Percentiles rank a stretch among this genome's conserved stretches.
phyloP scores from a whole-genome alignment of 495 filamentous ascomycete genomes.

The Penicillium malachiteum region DNA sequence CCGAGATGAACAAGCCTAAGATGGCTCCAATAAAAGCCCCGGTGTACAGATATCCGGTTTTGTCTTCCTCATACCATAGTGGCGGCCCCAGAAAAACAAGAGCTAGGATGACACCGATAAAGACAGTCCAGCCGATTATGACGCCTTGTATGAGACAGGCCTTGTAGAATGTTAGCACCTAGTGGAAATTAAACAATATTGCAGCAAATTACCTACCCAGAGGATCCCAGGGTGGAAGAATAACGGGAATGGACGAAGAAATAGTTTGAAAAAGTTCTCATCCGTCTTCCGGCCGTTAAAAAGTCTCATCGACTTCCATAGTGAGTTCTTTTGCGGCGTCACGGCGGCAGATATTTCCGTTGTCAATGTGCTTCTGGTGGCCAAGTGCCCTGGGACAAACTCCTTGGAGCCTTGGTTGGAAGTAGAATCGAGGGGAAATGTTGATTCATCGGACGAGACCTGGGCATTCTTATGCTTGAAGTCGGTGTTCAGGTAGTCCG shows the following conservation, averaged over 20 bases:
- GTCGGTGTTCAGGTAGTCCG: slow-evolving; percentile 63
- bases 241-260: slow-evolving; percentile 62
- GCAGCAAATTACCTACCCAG: slow-evolving; percentile 51
- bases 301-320: slow-evolving; percentile 55
- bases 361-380: slow-evolving; percentile 3
- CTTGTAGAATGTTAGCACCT: slow-evolving; percentile 21
- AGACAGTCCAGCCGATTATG: slow-evolving; percentile 91
- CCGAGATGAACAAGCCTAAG: slow-evolving; percentile 71
- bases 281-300: slow-evolving; percentile 82
- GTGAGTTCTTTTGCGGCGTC: slow-evolving; percentile 48
- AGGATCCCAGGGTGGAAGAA: slow-evolving; percentile 81
- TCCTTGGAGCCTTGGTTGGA: slow-evolving; percentile 17
- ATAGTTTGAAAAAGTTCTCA: slow-evolving; percentile 58
- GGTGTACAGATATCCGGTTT: slow-evolving; percentile 86
- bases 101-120: slow-evolving; percentile 85
- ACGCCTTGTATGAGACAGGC: slow-evolving; percentile 87
- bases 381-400: slow-evolving; percentile 5
- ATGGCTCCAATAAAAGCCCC: slow-evolving; percentile 83
- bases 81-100: slow-evolving; percentile 79
- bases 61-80: slow-evolving; percentile 75
- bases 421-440: slow-evolving; percentile 5
- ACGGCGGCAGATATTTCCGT: slow-evolving; percentile 12
- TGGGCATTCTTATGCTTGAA: slow-evolving; percentile 29
- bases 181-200: no score
- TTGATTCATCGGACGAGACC: slow-evolving; percentile 14